Evolutionary conservation across 2,329 filamentous ascomycete genomes (phyloP).

Genomic region (Aureobasidium sp.): DNA sequence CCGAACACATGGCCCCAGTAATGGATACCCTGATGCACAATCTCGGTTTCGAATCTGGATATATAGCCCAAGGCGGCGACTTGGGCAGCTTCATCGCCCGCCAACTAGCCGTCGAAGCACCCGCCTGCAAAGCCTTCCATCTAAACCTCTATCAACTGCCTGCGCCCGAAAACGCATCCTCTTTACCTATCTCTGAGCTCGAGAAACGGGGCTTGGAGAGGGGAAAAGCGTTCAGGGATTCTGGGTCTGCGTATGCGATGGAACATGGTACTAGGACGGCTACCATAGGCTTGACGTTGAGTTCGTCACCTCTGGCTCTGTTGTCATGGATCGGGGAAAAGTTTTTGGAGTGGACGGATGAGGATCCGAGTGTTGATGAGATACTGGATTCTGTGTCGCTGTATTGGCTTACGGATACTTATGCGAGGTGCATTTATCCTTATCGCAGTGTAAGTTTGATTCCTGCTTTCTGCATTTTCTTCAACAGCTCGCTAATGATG

Average conservation of each 20-base stretch:
- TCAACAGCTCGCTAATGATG: neutral
- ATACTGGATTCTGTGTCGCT: constrained; percentile 47
- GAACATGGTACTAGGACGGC: constrained; percentile 50
- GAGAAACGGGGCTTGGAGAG: constrained; percentile 37
- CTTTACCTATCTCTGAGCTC: constrained; percentile 22
- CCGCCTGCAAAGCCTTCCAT: constrained; percentile 40
- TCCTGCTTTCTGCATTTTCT: neutral
- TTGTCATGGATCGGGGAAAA: constrained; percentile 56
- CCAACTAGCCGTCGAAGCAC: constrained; percentile 35
- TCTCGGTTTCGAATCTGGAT: constrained; percentile 47
- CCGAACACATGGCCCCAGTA: constrained; percentile 36
- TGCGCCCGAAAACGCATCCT: constrained; percentile 22
- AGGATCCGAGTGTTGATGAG: constrained; percentile 31
- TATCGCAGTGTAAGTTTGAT: constrained; percentile 33
- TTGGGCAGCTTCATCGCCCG: constrained; percentile 43
- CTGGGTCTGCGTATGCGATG: constrained; percentile 43
- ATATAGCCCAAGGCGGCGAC: constrained; percentile 53
- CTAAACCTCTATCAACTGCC: constrained; percentile 16
- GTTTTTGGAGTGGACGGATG: constrained; percentile 48
- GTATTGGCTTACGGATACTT: constrained; percentile 48
- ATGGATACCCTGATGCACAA: constrained; percentile 47
- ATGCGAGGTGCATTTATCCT: constrained; percentile 39
- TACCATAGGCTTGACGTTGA: constrained; percentile 51
- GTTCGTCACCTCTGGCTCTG: constrained; percentile 48
- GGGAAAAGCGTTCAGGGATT: constrained; percentile 33